These are phyloP conservation scores for Scleromitrula shiraiana DNA, from an alignment of 2,329 filamentous ascomycete species.

Conservation along the genomic window DNA sequence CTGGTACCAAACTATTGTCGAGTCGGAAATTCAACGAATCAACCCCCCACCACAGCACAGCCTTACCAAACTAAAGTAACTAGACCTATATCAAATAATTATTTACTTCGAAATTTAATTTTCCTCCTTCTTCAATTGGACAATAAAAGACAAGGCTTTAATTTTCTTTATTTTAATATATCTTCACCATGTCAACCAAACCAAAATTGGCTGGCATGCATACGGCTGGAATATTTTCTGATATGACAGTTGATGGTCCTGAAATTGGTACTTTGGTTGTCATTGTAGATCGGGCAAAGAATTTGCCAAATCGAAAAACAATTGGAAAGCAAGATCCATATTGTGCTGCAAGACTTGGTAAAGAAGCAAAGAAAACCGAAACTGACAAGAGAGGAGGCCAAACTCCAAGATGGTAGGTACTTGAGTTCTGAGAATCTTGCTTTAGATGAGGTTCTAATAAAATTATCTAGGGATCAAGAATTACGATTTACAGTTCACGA, in stretches of 20 bases:
- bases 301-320: constrained; percentile 89
- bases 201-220: constrained; percentile 59
- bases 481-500: constrained; percentile 94
- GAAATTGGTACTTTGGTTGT: constrained; percentile 88
- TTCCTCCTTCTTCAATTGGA: no score
- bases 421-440: neutral
- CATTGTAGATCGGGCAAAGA: constrained; percentile 91
- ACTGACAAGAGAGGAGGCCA: constrained; percentile 92
- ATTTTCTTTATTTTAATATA: neutral
- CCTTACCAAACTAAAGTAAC: no score
- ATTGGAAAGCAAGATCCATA: constrained; percentile 99
- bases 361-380: constrained; percentile 94
- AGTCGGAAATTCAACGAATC: no score
- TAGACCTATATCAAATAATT: no score
- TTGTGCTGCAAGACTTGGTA: constrained; percentile 85
- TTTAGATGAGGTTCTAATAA: constrained; percentile 15
- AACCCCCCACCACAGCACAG: no score
- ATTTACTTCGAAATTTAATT: neutral
- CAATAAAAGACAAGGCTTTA: neutral
- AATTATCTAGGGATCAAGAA: constrained; percentile 79
- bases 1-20: neutral
- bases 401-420: constrained; percentile 80
- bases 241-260: constrained; percentile 88
- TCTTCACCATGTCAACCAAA: constrained; percentile 41
- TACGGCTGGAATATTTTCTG: constrained; percentile 87